Evolutionary conservation across 345 rosid species (phyloP).

Genomic region (Turnera subulata): DNA sequence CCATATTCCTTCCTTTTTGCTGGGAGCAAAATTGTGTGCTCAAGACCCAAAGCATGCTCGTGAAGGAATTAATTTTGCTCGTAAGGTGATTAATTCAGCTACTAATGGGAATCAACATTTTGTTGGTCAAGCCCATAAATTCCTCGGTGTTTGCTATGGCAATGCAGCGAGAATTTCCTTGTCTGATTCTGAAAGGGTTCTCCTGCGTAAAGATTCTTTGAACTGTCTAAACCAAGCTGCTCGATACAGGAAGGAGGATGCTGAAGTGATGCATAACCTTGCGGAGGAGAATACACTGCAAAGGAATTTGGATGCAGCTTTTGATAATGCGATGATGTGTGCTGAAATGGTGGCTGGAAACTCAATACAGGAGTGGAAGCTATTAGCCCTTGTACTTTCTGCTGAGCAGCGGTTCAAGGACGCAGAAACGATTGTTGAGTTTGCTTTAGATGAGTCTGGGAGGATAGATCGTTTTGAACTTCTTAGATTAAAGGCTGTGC

Average conservation of each 20-base stretch:
- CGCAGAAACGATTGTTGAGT: constrained; percentile 64
- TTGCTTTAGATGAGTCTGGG: constrained; percentile 72
- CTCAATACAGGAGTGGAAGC: constrained; percentile 71
- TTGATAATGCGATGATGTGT: constrained; percentile 57
- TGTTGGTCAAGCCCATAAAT: constrained; percentile 53
- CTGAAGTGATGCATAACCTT: constrained; percentile 54
- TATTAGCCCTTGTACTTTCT: constrained; percentile 64
- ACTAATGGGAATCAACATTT: constrained; percentile 44
- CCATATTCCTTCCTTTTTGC: constrained; percentile 47
- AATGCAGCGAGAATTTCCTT: constrained; percentile 67
- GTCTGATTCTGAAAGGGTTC: constrained; percentile 65
- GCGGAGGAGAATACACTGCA: constrained; percentile 79
- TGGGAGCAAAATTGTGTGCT: constrained; percentile 85
- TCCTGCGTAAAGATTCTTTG: constrained; percentile 57
- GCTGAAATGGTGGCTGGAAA: constrained; percentile 48
- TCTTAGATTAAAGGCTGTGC: constrained; percentile 72
- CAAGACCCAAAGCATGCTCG: constrained; percentile 52
- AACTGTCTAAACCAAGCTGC: constrained; percentile 56
- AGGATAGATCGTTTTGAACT: constrained; percentile 64
- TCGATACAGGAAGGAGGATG: constrained; percentile 38
- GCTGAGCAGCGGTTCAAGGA: constrained; percentile 67
- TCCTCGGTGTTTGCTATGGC: constrained; percentile 84
- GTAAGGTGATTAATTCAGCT: constrained; percentile 38
- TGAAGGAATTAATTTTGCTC: constrained; percentile 63
- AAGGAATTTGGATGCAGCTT: constrained; percentile 72